Base-by-base conservation (phyloP, 345 rosid genomes). In the Syzygium oleosum region DNA sequence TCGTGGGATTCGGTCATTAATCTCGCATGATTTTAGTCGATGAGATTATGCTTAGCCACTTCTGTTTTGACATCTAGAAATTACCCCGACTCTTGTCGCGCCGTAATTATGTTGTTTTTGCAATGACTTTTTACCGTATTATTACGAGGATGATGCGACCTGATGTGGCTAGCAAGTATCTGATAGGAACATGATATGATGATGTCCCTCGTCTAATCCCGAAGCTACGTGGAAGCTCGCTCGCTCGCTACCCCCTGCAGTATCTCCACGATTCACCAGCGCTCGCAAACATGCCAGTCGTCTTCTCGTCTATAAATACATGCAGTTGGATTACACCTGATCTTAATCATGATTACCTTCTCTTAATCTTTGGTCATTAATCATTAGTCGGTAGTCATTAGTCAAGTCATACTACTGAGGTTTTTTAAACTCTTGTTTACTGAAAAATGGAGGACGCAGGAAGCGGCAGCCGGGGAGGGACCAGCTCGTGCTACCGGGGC, bases 171-270 rank as follows among this genome's bases (percentile, higher is more conserved):
- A 73, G 46, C 80, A 19, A 56, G 38, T 73, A 17, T 73, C 80
- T 73, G 80, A 73, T 9, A 9, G 21, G 58, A 21, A 19, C 10
- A 3, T 55, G 58, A 3, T 3, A 23, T 9, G 49, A 34, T 34
- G 46, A 19, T 17, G 46, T 19, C 46, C 46, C 46, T 34, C 25
- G 88, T 84, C 78, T 88, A 84, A 86, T 54, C 12, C 29, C 8
- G 51, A 88, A 93, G 54, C 89, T 91, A 85, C 94, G 89, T 68
- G 89, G 95, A 94, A 94, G 88, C 92, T 90, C 90, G 78, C 93
- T 86, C 12, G 52, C 52, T 29, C 52, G 22, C 78, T 11, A 23
- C 46, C 46, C 80, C 80, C 38, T 73, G 80, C 80, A 73, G 19
- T 73, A 73, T 73, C 6, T 73, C 80, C 58, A 21, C 22, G 25